Conservation (phyloP, 768 basidiomycete genomes). For the Russula lepida region DNA sequence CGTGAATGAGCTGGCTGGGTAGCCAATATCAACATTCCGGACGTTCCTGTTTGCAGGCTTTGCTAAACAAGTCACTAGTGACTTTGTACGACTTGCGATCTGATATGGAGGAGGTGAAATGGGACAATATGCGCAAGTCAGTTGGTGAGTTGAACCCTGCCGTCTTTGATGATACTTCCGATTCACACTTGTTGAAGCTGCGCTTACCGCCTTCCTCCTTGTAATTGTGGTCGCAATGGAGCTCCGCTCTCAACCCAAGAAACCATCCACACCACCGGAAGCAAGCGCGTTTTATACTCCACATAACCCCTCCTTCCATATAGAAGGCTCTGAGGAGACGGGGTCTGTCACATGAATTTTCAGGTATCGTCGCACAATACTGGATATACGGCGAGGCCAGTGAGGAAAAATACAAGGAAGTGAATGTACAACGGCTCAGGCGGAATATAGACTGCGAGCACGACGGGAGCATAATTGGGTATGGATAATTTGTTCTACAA, state of each 20-base stretch:
- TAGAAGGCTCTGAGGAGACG: slow-evolving; percentile 10
- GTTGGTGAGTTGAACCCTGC: slow-evolving; percentile 45
- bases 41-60: slow-evolving; percentile 38
- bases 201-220: slow-evolving; percentile 57
- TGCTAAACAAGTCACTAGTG: slow-evolving; percentile 68
- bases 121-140: slow-evolving; percentile 82
- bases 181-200: slow-evolving; percentile 37
- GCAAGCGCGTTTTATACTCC: background rate
- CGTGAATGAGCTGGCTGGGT: background rate
- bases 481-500: background rate
- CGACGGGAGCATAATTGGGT: background rate
- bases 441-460: background rate
- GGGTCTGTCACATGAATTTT: slow-evolving; percentile 8
- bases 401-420: background rate
- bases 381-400: background rate
- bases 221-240: slow-evolving; percentile 67
- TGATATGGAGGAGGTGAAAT: slow-evolving; percentile 75
- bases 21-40: background rate
- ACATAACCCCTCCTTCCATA: background rate
- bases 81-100: slow-evolving; percentile 71
- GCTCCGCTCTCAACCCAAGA: slow-evolving; percentile 38
- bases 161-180: background rate
- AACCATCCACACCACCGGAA: slow-evolving; percentile 27
- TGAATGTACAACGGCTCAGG: background rate
- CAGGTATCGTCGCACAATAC: background rate